Conservation (phyloP, 164 flowering plant species). For the Paratinospora sagittata region DNA sequence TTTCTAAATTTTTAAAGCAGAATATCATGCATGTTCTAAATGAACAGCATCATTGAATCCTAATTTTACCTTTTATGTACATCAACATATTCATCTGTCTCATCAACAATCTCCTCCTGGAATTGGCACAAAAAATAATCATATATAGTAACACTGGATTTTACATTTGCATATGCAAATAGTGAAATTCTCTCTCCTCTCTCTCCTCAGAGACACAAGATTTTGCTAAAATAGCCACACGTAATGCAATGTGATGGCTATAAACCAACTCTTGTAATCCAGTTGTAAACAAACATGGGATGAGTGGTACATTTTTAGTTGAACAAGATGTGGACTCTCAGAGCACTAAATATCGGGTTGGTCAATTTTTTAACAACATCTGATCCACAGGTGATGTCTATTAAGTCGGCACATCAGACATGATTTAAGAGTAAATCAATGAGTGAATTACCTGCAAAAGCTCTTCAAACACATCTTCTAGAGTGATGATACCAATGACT, state of each 20-base stretch:
- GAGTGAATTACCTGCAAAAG: slow-evolving; percentile 67
- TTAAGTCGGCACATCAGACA: no score
- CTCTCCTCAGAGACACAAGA: no score
- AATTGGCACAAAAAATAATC: slow-evolving; percentile 14
- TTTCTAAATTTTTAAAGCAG: background rate
- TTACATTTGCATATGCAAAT: no score
- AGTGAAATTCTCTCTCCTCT: no score
- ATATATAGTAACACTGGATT: background rate
- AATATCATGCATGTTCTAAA: background rate
- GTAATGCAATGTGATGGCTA: background rate
- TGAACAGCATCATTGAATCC: background rate
- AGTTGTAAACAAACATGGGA: background rate
- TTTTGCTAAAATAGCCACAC: background rate
- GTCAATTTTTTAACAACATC: no score
- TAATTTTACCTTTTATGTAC: slow-evolving; percentile 53
- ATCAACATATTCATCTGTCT: slow-evolving; percentile 65
- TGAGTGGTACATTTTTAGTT: background rate
- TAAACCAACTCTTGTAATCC: background rate
- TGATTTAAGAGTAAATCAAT: background rate
- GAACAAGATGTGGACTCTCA: background rate
- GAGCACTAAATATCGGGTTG: background rate
- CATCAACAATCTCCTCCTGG: slow-evolving; percentile 74
- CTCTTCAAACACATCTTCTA: slow-evolving; percentile 99
- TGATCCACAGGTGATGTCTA: no score
- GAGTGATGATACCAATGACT: slow-evolving; percentile 91